Evolutionary conservation across 164 flowering plant species (phyloP), one percentile per base, ranked within the genome.

Genomic region (Liriodendron chinense): DNA sequence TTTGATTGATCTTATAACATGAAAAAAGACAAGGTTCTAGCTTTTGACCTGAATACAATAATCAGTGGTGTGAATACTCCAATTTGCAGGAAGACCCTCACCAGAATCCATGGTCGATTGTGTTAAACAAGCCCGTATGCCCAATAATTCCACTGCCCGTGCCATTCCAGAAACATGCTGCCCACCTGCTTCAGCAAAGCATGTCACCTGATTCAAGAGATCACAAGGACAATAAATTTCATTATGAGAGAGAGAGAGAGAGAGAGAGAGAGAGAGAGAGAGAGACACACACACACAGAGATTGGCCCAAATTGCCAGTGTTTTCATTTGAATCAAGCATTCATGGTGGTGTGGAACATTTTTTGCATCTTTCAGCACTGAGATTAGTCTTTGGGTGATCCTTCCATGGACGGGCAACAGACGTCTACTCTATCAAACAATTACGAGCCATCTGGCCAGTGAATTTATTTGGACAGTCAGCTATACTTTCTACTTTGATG

Each of bases 101-200:
- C 97, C 98, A 65, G 83, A 75, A 76, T 94, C 98, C 98, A 94
- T 94, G 14, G 80, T 87, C 1, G 98, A 94, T 77, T 92, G 81
- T 1, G 86, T 74, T 76, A 94, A 82, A 81, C 97, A 94, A 3
- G 97, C 96, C 1, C 98, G 94, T 53, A 94, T 79, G 9, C 98
- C 98, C 65, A 94, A 76, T 73, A 81, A 70, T 74, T 90, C 88
- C 67, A 94, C 97, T 3, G 98, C 98, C 70, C 87, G 86, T 43
- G 94, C 97, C 98, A 94, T 94, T 74, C 83, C 96, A 21, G 97
- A 69, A 6, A 94, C 96, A 81, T 94, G 92, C 80, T 94, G 98
- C 48, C 98, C 98, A 63, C 98, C 98, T 6, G 98, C 98, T 74
- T 94, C 98, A 8, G 98, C 98, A 85, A 94, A 94, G 81, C 98